Percentiles rank a stretch among this genome's conserved stretches.
phyloP scores from a whole-genome alignment of 345 rosid genomes.

The Eucalyptus erythrocorys region DNA sequence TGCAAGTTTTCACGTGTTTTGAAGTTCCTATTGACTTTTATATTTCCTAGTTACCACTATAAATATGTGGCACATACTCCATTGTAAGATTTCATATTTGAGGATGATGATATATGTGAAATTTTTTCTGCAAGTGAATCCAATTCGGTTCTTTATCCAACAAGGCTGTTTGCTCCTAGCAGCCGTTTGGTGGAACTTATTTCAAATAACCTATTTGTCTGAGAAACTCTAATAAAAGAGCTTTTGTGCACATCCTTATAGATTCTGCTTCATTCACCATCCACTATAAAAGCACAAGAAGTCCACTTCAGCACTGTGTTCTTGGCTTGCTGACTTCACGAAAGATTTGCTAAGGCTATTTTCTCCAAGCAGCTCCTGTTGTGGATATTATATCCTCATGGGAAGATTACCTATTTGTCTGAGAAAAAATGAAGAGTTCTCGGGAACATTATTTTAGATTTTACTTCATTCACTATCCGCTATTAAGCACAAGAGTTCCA shows the following conservation, averaged over 20 bases:
- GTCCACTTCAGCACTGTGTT: neutral
- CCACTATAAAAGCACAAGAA: neutral
- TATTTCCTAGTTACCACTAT: neutral
- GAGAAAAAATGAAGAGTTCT: neutral
- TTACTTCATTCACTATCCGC: neutral
- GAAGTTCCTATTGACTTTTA: neutral
- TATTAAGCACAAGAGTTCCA: neutral
- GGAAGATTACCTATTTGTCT: neutral
- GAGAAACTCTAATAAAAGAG: neutral
- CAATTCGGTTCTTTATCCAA: neutral
- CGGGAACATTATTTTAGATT: neutral
- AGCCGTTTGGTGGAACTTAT: neutral
- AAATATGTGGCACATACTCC: no score
- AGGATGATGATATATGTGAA: neutral
- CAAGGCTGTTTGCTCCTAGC: neutral
- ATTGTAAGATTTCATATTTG: neutral
- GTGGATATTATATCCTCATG: neutral
- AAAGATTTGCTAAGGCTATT: neutral
- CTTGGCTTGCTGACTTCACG: neutral
- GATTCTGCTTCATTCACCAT: neutral
- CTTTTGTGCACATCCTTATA: neutral
- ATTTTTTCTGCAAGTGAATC: neutral
- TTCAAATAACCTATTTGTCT: neutral
- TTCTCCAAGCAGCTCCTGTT: neutral
- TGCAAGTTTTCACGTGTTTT: neutral